Evolutionary conservation across 169 alveolate species (phyloP).

Genomic region (Babesia bigemina): DNA sequence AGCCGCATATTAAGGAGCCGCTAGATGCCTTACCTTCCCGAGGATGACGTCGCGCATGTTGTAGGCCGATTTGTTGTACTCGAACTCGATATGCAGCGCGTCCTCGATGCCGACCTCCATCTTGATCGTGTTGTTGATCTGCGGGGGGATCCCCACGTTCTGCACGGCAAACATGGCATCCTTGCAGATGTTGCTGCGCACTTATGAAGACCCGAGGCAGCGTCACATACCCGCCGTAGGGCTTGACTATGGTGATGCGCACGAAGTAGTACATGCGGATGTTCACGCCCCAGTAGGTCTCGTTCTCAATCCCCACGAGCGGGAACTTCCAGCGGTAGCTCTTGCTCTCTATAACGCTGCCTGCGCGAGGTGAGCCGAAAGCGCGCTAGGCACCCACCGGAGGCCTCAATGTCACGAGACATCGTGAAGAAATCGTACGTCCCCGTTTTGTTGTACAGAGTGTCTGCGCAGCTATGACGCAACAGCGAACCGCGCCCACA

Average conservation of each 20-base stretch:
- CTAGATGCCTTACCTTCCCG: constrained; percentile 88
- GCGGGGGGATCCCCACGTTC: constrained; percentile 88
- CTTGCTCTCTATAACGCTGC: constrained; percentile 83
- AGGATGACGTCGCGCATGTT: constrained; percentile 96
- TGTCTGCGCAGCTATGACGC: constrained; percentile 74
- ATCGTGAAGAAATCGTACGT: constrained; percentile 94
- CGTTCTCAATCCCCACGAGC: constrained; percentile 96
- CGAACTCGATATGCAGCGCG: constrained; percentile 95
- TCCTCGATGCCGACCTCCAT: constrained; percentile 99
- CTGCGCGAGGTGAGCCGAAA: constrained; percentile 20
- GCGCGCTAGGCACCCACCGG: constrained; percentile 83
- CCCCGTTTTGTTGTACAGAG: constrained; percentile 86
- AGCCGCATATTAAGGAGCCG: too few species aligned
- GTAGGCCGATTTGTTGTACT: constrained; percentile 91
- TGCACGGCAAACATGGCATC: constrained; percentile 95
- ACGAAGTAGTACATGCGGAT: constrained; percentile 90
- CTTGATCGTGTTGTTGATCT: constrained; percentile 88
- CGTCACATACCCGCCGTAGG: constrained; percentile 84
- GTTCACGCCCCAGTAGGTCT: constrained; percentile 96
- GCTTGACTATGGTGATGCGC: constrained; percentile 89
- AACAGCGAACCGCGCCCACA: not conserved
- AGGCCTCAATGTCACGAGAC: constrained; percentile 95
- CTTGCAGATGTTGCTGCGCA: constrained; percentile 85
- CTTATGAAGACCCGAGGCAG: not conserved
- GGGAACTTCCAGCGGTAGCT: constrained; percentile 92